Base-by-base conservation (phyloP, 1,139 yeast genomes). In the Scheffersomyces parashehatae region DNA sequence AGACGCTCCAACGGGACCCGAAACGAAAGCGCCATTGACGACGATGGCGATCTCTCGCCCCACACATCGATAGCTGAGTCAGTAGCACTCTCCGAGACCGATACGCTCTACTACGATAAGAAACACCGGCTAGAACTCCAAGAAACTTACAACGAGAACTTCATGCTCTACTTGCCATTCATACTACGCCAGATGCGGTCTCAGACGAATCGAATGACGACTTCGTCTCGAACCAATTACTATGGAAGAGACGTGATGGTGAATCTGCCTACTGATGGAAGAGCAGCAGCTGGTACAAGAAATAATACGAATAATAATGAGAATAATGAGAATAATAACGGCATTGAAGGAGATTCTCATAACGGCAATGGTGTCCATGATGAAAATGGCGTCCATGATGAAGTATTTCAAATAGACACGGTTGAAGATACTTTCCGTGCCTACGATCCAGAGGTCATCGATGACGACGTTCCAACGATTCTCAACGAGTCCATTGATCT, bases 81-180 rank as follows among this genome's bases (percentile, higher is more conserved):
- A 8, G 36, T 47, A 4, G 55, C 53, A 5, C 37, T 51, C 10
- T 51, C 56, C 4, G 57, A 53, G 26, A 42, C 64, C 3, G 61
- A 54, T 5, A 63, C 68, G 2, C 51, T 63, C n/a, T 40, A 37
- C 33, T 42, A 51, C 12, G 44, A 47, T 10, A 49, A 48, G 20
- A 43, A 38, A 20, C 49, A 62, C 20, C 52, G 67, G n/a, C 50
- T 64, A 35, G 70, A 68, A 31, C 56, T 73, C 9, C 79, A 72
- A 50, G 64, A 59, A 0, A 56, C 66, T 1, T 74, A 58, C 48
- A 57, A 55, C 33, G 76, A 68, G 14, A 74, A 74, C 47, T 72
- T 67, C 50, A 64, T 70, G 24, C 51, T 55, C 29, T 74, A 72
- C 49, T 50, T 68, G 9, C 79, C 79, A 1, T 74, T 55, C 52